Conservation (phyloP, 176 grass and related monocot species). For the Oryza nivara region DNA sequence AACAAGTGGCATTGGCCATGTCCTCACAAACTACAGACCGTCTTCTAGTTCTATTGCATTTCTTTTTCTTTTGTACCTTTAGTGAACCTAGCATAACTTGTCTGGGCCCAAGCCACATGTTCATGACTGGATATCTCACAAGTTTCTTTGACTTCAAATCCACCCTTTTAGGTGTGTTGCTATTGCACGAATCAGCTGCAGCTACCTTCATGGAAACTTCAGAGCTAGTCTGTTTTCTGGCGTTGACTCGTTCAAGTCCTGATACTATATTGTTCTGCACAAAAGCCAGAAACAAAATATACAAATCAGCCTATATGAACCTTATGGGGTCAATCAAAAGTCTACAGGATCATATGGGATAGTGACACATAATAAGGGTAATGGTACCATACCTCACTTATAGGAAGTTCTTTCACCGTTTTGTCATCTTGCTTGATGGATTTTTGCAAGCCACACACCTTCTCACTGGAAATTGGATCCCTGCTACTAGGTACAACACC, state of each 20-base stretch:
- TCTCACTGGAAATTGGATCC: conserved; percentile 3
- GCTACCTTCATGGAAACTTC: conserved; percentile 9
- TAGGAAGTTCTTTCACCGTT: conserved; percentile 9
- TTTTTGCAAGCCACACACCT: conserved; percentile 5
- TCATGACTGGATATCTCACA: conserved; percentile 58
- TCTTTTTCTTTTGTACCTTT: conserved; percentile 57
- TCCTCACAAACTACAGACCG: conserved; percentile 23
- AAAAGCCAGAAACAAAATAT: not conserved
- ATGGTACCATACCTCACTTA: conserved; percentile 15
- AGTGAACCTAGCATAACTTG: conserved; percentile 54
- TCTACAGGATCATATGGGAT: not conserved
- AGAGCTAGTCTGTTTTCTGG: conserved; percentile 17
- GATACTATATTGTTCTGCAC: conserved; percentile 29
- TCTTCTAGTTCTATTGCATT: conserved; percentile 61
- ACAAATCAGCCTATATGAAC: not conserved
- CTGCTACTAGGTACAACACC: not conserved
- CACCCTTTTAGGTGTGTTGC: conserved; percentile 13
- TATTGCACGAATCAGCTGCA: conserved; percentile 18
- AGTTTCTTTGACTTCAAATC: conserved; percentile 57
- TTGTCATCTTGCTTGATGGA: conserved; percentile 29
- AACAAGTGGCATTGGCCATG: conserved; percentile 23
- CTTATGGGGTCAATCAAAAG: not conserved
- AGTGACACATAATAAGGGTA: not conserved
- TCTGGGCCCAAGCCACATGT: conserved; percentile 58
- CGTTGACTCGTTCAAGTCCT: not conserved